Percentiles rank a stretch among this genome's conserved stretches.
Evolutionary conservation across 805 yeast genomes (phyloP).

Genomic region (Tetrapisispora phaffii): DNA sequence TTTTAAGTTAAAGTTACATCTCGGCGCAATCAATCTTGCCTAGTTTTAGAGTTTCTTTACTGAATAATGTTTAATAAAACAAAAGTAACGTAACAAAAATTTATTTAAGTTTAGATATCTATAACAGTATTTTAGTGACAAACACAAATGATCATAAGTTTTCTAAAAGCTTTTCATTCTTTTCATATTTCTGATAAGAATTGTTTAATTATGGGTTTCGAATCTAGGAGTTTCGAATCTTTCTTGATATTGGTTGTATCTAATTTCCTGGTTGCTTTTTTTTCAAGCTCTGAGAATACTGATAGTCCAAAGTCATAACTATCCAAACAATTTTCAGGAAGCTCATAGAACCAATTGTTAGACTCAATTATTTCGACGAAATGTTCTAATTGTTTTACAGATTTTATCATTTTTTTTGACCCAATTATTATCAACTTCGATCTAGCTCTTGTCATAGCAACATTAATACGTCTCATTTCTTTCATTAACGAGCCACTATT

Average conservation of each 20-base stretch:
- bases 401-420: constrained; percentile 45
- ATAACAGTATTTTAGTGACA: too few species aligned
- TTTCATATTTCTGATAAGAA: constrained; percentile 5
- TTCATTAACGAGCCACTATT: constrained; percentile 67
- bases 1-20: too few species aligned
- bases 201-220: constrained; percentile 19
- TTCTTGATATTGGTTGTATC: constrained; percentile 8
- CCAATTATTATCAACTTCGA: constrained; percentile 79
- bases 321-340: constrained; percentile 38
- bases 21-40: too few species aligned
- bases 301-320: constrained; percentile 28
- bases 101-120: too few species aligned
- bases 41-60: too few species aligned
- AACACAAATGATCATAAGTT: too few species aligned
- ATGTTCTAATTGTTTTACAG: constrained; percentile 25
- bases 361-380: constrained; percentile 50
- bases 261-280: neutral
- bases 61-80: too few species aligned
- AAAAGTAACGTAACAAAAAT: too few species aligned
- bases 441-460: constrained; percentile 85
- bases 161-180: too few species aligned
- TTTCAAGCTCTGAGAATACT: neutral
- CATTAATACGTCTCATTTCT: constrained; percentile 91
- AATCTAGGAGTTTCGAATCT: constrained; percentile 10
- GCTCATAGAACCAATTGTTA: constrained; percentile 54